phyloP scores from a whole-genome alignment of 31 red algal genomes.

The Endocladia muricata region DNA sequence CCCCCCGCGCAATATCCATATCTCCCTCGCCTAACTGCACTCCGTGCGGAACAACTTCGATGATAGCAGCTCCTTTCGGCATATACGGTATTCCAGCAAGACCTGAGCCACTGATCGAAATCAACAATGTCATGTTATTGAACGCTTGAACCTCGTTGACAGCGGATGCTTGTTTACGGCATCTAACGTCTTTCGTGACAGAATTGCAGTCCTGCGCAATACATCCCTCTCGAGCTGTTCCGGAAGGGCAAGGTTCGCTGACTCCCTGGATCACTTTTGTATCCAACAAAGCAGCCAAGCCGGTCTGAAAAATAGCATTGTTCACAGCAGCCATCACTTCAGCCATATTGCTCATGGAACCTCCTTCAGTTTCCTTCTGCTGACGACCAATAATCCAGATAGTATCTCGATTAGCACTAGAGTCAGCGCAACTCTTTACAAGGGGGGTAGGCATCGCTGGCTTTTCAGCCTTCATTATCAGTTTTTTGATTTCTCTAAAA shows the following conservation, averaged over 20 bases:
- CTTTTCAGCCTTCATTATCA: conserved; percentile 34
- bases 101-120: conserved; percentile 22
- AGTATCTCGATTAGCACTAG: conserved; percentile 13
- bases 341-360: conserved; percentile 27
- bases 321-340: conserved; percentile 34
- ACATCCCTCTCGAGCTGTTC: conserved; percentile 46
- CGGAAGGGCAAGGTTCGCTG: conserved; percentile 26
- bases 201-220: not conserved
- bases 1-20: not conserved
- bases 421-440: conserved; percentile 27
- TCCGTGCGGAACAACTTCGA: conserved; percentile 47
- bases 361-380: conserved; percentile 1
- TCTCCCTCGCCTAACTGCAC: not conserved
- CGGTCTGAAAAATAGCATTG: conserved; percentile 23
- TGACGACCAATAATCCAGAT: conserved; percentile 55
- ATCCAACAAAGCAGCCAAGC: conserved; percentile 19
- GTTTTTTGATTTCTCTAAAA: conserved; percentile 35
- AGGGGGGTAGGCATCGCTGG: not conserved
- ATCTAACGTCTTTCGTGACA: not conserved
- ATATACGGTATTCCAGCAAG: conserved; percentile 31
- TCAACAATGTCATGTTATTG: conserved; percentile 59
- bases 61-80: conserved; percentile 36
- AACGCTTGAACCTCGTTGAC: conserved; percentile 31
- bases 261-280: conserved; percentile 43
- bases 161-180: not conserved